These are phyloP conservation scores for Plasmodium adleri DNA, from an alignment of 169 alveolate species.

Conservation along the genomic window DNA sequence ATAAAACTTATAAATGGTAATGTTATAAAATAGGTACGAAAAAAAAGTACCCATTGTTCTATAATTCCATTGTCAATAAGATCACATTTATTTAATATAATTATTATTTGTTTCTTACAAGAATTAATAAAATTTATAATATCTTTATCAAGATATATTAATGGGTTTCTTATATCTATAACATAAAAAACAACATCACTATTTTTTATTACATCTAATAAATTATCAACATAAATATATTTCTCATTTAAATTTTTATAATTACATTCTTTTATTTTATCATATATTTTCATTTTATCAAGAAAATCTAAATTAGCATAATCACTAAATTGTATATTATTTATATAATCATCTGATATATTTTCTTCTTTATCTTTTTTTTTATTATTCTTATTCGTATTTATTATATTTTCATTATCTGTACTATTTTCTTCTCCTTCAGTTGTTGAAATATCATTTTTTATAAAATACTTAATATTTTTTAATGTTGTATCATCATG, in stretches of 20 bases:
- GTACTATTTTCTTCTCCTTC: neutral
- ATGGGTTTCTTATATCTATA: conserved; percentile 62
- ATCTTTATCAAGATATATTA: conserved; percentile 56
- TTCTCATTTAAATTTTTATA: conserved; percentile 34
- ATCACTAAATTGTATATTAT: neutral
- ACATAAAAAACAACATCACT: conserved; percentile 47
- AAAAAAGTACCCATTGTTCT: conserved; percentile 51
- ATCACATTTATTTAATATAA: conserved; percentile 69
- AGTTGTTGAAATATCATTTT: neutral
- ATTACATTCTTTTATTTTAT: conserved; percentile 38
- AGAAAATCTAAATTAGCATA: conserved; percentile 14
- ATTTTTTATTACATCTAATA: conserved; percentile 58
- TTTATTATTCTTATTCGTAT: neutral
- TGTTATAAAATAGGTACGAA: conserved; percentile 43
- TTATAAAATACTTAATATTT: conserved; percentile 26
- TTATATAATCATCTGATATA: neutral
- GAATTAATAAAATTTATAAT: conserved; percentile 35
- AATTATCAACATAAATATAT: conserved; percentile 38
- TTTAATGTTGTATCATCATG: conserved; percentile 40
- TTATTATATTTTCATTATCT: neutral
- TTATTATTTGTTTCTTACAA: conserved; percentile 65
- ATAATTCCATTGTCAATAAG: conserved; percentile 31
- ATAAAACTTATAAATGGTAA: conserved; percentile 35
- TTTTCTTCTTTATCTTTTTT: neutral
- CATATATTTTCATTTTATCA: conserved; percentile 30